Conservation (phyloP, 352 stramenopile species). For the Phytophthora agathidicida region DNA sequence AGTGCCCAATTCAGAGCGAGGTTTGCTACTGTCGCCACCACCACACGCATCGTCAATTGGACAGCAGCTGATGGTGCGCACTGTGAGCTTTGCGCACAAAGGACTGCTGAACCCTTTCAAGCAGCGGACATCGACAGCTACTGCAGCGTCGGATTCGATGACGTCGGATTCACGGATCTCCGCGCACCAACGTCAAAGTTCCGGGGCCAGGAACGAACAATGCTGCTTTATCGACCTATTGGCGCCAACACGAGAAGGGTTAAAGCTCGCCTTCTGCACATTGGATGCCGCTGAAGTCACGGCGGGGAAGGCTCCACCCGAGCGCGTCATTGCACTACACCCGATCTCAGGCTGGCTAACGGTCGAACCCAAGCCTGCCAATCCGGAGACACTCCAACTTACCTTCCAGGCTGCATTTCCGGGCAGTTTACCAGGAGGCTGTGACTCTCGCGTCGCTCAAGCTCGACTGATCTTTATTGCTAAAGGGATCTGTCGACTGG, state of each 20-base stretch:
- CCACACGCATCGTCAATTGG: background rate
- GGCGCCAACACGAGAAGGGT: constrained; percentile 23
- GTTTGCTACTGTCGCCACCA: constrained; percentile 10
- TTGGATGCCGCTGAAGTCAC: constrained; percentile 31
- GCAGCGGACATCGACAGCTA: background rate
- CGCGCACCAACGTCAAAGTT: background rate
- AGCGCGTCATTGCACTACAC: constrained; percentile 38
- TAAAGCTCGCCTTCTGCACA: constrained; percentile 34
- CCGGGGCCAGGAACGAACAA: constrained; percentile 36
- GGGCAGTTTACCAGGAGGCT: constrained; percentile 18
- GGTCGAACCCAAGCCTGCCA: constrained; percentile 16
- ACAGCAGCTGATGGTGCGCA: constrained; percentile 35
- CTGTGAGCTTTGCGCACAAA: constrained; percentile 22
- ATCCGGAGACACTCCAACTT: constrained; percentile 22
- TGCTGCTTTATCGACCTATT: constrained; percentile 39
- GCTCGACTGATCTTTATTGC: constrained; percentile 28
- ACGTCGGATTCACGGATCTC: constrained; percentile 9
- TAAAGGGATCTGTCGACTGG: constrained; percentile 31
- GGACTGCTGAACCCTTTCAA: constrained; percentile 11
- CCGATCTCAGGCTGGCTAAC: constrained; percentile 38
- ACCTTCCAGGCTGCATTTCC: constrained; percentile 40
- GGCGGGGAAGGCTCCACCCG: constrained; percentile 34
- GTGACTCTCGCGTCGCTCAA: constrained; percentile 25
- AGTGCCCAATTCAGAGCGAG: constrained; percentile 13
- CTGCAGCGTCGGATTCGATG: constrained; percentile 2